Evolutionary conservation across 2,329 filamentous ascomycete genomes (phyloP), one percentile per base, ranked within the genome.

Genomic region (Exophiala bonariae): DNA sequence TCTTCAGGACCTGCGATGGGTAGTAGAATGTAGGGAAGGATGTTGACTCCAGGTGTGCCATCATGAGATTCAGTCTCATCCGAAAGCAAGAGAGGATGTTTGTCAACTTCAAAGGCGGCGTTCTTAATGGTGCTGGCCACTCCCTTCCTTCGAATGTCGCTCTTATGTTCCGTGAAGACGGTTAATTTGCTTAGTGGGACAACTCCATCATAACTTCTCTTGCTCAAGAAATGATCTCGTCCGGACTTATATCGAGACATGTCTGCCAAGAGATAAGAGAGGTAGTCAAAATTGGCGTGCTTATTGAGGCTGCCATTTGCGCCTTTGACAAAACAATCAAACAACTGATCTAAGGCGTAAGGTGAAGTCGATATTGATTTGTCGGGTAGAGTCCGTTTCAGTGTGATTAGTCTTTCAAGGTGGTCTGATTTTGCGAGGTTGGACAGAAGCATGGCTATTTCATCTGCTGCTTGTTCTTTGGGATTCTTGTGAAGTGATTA

Each of bases 111-210:
- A 63, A 99, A 97, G 5, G 89, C 83, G 22, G 88, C 82, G 63
- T 99, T 99, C 69, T 97, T 97, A 65, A 99, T 89, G 8, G 89
- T 93, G 51, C 85, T 90, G 6, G 92, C 92, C n/a, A 96, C 91
- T n/a, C 93, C 93, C 61, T 89, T 89, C 44, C 93, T 79, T 45
- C 93, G 82, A 48, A 96, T 83, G 20, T 86, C 79, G 2, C 88
- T 95, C 59, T 80, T 77, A 71, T 96, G 89, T 67, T 95, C 89
- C 1, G 93, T 97, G 67, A 97, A 97, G 49, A 97, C 92, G 50
- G 86, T 87, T 52, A 99, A 76, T 74, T 97, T 97, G 39, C 87
- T 89, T 38, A 97, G 76, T 2, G 93, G 93, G n/a, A 96, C 82
- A 11, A 96, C 81, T 1, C 74, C 76, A 64, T 96, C 90, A 66